These are phyloP conservation scores for Phytophthora multivora DNA, from an alignment of 352 stramenopile species.

Conservation along the genomic window DNA sequence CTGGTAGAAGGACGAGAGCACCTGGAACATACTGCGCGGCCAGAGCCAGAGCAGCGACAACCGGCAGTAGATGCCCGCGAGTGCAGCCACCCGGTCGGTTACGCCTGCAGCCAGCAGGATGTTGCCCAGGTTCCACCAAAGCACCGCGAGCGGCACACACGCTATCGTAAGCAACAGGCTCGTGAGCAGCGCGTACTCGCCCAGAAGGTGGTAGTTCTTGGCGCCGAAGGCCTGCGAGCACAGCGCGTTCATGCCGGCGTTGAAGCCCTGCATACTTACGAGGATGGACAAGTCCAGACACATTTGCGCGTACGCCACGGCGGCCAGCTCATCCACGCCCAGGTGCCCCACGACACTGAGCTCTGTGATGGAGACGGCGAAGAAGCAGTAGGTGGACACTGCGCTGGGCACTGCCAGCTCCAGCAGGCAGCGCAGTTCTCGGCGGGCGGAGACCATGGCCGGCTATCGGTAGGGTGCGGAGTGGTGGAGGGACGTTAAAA, in stretches of 20 bases:
- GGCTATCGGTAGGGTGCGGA: neutral
- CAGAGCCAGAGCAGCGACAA: constrained; percentile 75
- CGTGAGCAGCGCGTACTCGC: constrained; percentile 67
- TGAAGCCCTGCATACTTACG: constrained; percentile 84
- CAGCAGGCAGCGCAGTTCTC: constrained; percentile 47
- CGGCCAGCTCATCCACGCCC: constrained; percentile 78
- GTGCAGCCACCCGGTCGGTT: constrained; percentile 41
- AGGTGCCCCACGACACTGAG: constrained; percentile 83
- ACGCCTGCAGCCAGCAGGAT: constrained; percentile 55
- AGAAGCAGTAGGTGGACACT: constrained; percentile 79
- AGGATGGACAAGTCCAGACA: constrained; percentile 78
- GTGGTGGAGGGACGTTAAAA: constrained; percentile 10
- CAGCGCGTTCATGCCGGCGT: constrained; percentile 79
- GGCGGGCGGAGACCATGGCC: constrained; percentile 39
- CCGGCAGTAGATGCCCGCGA: constrained; percentile 64
- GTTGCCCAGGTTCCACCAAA: constrained; percentile 79
- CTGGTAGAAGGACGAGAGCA: constrained; percentile 81
- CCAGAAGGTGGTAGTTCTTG: constrained; percentile 79
- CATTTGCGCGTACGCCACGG: constrained; percentile 80
- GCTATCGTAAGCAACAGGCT: constrained; percentile 61
- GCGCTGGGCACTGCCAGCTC: constrained; percentile 62
- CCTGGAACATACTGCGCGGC: constrained; percentile 82
- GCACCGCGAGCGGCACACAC: constrained; percentile 66
- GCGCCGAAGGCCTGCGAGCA: constrained; percentile 87
- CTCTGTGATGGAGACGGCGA: constrained; percentile 80